These are phyloP conservation scores for Pisolithus marmoratus DNA, from an alignment of 768 basidiomycete genomes.

Conservation along the genomic window DNA sequence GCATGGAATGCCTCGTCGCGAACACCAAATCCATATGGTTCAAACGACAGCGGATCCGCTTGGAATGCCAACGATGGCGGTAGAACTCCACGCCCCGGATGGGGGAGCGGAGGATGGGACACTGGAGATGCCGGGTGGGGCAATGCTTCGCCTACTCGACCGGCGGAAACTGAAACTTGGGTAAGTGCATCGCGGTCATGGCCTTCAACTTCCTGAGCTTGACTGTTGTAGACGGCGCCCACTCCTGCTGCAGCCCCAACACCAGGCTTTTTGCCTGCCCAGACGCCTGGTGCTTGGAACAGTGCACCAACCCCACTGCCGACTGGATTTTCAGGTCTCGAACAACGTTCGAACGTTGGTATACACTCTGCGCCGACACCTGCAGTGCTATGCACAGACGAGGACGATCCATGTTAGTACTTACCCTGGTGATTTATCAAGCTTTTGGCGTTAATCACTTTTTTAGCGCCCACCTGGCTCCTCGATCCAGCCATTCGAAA, in stretches of 20 bases:
- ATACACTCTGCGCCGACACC: slow-evolving; percentile 27
- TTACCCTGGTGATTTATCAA: slow-evolving; percentile 14
- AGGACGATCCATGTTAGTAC: slow-evolving; percentile 25
- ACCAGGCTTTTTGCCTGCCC: slow-evolving; percentile 28
- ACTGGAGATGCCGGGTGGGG: slow-evolving; percentile 21
- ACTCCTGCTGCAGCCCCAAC: slow-evolving; percentile 37
- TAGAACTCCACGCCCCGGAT: slow-evolving; percentile 45
- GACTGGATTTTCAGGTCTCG: slow-evolving; percentile 21
- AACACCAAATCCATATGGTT: slow-evolving; percentile 52
- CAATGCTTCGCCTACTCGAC: slow-evolving; percentile 27
- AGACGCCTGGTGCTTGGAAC: slow-evolving; percentile 24
- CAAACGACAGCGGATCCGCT: slow-evolving; percentile 38
- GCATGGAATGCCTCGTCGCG: slow-evolving; percentile 42
- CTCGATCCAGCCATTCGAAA: slow-evolving; percentile 20
- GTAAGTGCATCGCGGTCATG: slow-evolving; percentile 27
- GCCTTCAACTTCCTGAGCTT: background rate
- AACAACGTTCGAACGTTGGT: slow-evolving; percentile 6
- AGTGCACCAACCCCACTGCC: slow-evolving; percentile 27
- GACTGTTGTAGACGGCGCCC: slow-evolving; percentile 27
- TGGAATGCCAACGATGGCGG: slow-evolving; percentile 43
- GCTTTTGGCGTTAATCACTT: slow-evolving; percentile 8
- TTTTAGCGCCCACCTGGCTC: slow-evolving; percentile 21
- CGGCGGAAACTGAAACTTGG: slow-evolving; percentile 29
- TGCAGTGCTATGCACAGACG: slow-evolving; percentile 21
- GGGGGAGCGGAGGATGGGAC: slow-evolving; percentile 29